A percentile compares a stretch with the other conserved stretches of the same genome.
These are phyloP conservation scores for Begonia loranthoides DNA, from an alignment of 306 rosid genomes.

Conservation along the genomic window DNA sequence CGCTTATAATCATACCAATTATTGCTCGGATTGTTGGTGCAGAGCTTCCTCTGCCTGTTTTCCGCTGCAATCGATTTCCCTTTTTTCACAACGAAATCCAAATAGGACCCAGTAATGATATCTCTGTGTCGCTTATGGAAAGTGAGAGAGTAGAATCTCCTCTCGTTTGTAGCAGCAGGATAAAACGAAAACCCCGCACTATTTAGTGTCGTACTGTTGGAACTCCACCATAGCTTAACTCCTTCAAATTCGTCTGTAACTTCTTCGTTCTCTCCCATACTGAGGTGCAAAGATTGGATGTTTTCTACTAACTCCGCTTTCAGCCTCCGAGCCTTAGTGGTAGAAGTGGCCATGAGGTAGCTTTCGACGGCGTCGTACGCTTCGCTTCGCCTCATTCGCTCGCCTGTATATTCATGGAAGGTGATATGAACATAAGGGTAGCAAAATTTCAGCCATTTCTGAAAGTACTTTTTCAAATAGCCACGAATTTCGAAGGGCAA, in stretches of 20 bases:
- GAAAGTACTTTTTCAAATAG: slow-evolving; percentile 5
- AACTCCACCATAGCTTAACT: slow-evolving; percentile 36
- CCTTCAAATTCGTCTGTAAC: slow-evolving; percentile 26
- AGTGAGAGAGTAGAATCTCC: slow-evolving; percentile 46
- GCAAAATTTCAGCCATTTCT: slow-evolving; percentile 4
- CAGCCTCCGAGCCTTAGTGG: slow-evolving; percentile 21
- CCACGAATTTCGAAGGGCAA: slow-evolving; percentile 17
- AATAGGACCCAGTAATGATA: slow-evolving; percentile 27
- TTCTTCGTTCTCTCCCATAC: slow-evolving; percentile 44
- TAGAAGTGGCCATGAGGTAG: slow-evolving; percentile 27
- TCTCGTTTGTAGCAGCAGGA: slow-evolving; percentile 16
- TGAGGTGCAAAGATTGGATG: slow-evolving; percentile 21
- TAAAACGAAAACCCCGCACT: neutral
- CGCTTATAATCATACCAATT: slow-evolving; percentile 11
- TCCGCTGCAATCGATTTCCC: slow-evolving; percentile 35
- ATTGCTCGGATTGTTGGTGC: slow-evolving; percentile 29
- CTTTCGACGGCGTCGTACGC: slow-evolving; percentile 21
- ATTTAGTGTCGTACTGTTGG: neutral
- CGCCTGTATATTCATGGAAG: slow-evolving; percentile 26
- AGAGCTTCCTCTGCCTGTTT: slow-evolving; percentile 58
- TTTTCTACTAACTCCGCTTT: slow-evolving; percentile 33
- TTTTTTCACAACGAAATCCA: slow-evolving; percentile 38
- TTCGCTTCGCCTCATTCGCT: slow-evolving; percentile 17
- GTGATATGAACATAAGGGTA: slow-evolving; percentile 39
- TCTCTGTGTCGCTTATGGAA: slow-evolving; percentile 52